phyloP scores from a whole-genome alignment of 2,329 filamentous ascomycete genomes.

The Cadophora malorum region DNA sequence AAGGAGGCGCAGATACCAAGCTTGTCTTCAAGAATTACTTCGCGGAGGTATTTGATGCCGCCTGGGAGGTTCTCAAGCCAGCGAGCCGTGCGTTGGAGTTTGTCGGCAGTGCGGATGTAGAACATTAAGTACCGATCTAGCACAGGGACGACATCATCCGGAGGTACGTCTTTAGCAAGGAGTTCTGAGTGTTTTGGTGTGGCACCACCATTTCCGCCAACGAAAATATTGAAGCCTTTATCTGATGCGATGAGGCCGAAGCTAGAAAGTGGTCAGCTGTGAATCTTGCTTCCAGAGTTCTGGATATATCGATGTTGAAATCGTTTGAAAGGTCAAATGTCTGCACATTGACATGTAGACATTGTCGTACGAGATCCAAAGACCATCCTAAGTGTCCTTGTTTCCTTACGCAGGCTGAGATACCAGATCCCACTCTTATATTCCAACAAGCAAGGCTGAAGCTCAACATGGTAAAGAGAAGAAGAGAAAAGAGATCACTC shows the following conservation, averaged over 20 bases:
- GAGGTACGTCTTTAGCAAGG: slow-evolving; percentile 84
- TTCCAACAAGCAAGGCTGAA: background rate
- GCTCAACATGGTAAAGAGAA: background rate
- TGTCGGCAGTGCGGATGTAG: slow-evolving; percentile 92
- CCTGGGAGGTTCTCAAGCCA: slow-evolving; percentile 88
- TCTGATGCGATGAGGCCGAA: slow-evolving; percentile 92
- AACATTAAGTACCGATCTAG: slow-evolving; percentile 91
- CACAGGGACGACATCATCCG: slow-evolving; percentile 81
- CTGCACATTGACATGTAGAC: too few relatives aligned
- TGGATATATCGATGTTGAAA: background rate
- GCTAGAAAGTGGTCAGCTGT: slow-evolving; percentile 48
- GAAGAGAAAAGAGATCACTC: slow-evolving; percentile 43
- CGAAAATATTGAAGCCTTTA: slow-evolving; percentile 92
- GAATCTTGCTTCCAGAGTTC: background rate
- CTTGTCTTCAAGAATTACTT: slow-evolving; percentile 84
- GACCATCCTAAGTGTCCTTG: background rate
- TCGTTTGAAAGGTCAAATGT: background rate
- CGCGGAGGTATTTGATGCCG: slow-evolving; percentile 80
- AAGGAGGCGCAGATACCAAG: slow-evolving; percentile 84
- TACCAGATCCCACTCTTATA: background rate
- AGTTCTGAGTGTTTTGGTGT: slow-evolving; percentile 84
- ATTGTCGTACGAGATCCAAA: too few relatives aligned
- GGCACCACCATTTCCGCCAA: slow-evolving; percentile 87
- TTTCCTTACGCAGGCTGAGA: background rate
- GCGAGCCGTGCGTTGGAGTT: slow-evolving; percentile 84